These are phyloP conservation scores for Hibiscus syriacus DNA, from an alignment of 345 rosid genomes.

Conservation along the genomic window DNA sequence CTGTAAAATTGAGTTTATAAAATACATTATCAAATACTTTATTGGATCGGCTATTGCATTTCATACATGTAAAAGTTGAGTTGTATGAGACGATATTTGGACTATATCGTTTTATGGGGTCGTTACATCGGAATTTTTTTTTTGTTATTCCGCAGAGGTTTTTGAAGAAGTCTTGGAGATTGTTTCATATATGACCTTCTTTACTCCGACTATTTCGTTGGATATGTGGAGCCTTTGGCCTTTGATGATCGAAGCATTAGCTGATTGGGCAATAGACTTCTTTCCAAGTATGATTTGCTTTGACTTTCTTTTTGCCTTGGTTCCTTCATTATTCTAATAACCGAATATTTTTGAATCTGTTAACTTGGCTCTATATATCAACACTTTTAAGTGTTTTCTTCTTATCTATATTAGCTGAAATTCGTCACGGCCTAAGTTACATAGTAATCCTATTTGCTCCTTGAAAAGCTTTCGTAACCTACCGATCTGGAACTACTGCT, in stretches of 20 bases:
- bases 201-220: conserved; percentile 79
- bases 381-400: no score
- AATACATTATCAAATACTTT: not conserved
- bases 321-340: not conserved
- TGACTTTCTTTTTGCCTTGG: not conserved
- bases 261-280: conserved; percentile 96
- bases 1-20: not conserved
- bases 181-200: conserved; percentile 99
- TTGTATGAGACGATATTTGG: not conserved
- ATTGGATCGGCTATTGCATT: not conserved
- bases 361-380: not conserved
- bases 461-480: not conserved
- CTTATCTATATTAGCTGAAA: not conserved
- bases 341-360: not conserved
- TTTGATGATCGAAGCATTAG: conserved; percentile 83
- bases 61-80: not conserved
- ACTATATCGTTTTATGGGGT: not conserved
- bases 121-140: not conserved
- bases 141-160: conserved; percentile 58
- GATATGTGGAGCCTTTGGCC: conserved; percentile 99
- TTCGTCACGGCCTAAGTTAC: not conserved
- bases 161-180: conserved; percentile 97
- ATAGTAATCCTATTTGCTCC: not conserved
- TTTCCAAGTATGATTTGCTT: conserved; percentile 55
- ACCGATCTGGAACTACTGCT: not conserved